phyloP scores from a whole-genome alignment of 1,284 basidiomycete species.

The Ceratobasidium sp. region DNA sequence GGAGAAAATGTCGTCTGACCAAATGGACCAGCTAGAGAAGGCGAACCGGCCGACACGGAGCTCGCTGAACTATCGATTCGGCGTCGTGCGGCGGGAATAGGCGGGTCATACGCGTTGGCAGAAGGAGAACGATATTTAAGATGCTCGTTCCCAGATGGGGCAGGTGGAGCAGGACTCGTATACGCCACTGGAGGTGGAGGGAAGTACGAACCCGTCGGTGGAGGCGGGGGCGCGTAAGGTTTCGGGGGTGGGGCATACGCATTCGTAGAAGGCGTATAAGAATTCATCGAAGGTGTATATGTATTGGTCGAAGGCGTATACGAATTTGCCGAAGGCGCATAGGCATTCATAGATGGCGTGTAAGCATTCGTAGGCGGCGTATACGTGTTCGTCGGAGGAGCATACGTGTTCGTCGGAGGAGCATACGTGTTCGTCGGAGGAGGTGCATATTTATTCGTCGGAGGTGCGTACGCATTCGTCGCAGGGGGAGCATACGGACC shows the following conservation, averaged over 20 bases:
- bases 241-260: slow-evolving; percentile 34
- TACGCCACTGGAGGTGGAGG: slow-evolving; percentile 55
- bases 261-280: slow-evolving; percentile 48
- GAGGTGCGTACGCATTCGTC: slow-evolving; percentile 35
- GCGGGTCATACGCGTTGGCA: slow-evolving; percentile 84
- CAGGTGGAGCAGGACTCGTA: slow-evolving; percentile 52
- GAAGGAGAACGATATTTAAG: slow-evolving; percentile 70
- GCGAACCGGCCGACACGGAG: slow-evolving; percentile 30
- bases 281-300: slow-evolving; percentile 48
- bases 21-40: slow-evolving; percentile 20
- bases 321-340: slow-evolving; percentile 47
- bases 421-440: slow-evolving; percentile 53
- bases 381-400: slow-evolving; percentile 48
- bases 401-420: slow-evolving; percentile 53
- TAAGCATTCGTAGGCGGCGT: slow-evolving; percentile 13
- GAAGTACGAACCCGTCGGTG: slow-evolving; percentile 43
- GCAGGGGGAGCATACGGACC: slow-evolving; percentile 51
- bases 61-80: slow-evolving; percentile 37
- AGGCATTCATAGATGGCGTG: slow-evolving; percentile 49
- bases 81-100: slow-evolving; percentile 62
- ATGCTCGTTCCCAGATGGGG: slow-evolving; percentile 50
- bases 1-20: slow-evolving; percentile 21
- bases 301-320: slow-evolving; percentile 49
- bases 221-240: slow-evolving; percentile 27
- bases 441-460: slow-evolving; percentile 51